Evolutionary conservation across 2,329 filamentous ascomycete species (phyloP).

Genomic region (Ophiosphaerella narmari): DNA sequence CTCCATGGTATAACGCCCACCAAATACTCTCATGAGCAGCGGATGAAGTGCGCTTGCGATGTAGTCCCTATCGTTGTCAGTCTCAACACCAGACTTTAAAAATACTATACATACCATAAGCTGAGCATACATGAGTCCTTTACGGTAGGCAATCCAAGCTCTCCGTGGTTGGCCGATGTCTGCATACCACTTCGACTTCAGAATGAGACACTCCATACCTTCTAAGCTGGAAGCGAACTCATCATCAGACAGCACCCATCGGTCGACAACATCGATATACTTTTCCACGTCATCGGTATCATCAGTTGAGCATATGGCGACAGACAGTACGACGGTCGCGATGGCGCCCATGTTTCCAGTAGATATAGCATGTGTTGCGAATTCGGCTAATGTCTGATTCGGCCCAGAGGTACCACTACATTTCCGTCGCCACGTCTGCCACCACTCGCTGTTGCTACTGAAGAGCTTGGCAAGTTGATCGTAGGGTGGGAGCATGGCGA

Average conservation of each 20-base stretch:
- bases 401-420: constrained; percentile 49
- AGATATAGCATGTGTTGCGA: constrained; percentile 51
- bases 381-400: constrained; percentile 45
- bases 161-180: constrained; percentile 61
- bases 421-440: constrained; percentile 50
- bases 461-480: constrained; percentile 40
- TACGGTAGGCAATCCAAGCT: constrained; percentile 58
- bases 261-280: constrained; percentile 54
- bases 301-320: constrained; percentile 46
- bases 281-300: constrained; percentile 52
- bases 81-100: neutral
- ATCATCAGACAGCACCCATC: constrained; percentile 55
- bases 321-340: constrained; percentile 43
- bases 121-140: constrained; percentile 58
- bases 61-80: constrained; percentile 41
- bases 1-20: constrained; percentile 49
- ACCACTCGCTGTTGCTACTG: constrained; percentile 48
- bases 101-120: constrained; percentile 51
- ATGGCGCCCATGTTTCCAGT: constrained; percentile 49
- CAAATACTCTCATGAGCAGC: constrained; percentile 45
- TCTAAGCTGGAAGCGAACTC: constrained; percentile 57
- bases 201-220: constrained; percentile 57
- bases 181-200: constrained; percentile 59
- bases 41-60: constrained; percentile 43
- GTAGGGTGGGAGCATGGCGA: constrained; percentile 41